A percentile compares a stretch with the other conserved stretches of the same genome.
phyloP scores from a whole-genome alignment of 257 asterid species.

The Lithospermum erythrorhizon region DNA sequence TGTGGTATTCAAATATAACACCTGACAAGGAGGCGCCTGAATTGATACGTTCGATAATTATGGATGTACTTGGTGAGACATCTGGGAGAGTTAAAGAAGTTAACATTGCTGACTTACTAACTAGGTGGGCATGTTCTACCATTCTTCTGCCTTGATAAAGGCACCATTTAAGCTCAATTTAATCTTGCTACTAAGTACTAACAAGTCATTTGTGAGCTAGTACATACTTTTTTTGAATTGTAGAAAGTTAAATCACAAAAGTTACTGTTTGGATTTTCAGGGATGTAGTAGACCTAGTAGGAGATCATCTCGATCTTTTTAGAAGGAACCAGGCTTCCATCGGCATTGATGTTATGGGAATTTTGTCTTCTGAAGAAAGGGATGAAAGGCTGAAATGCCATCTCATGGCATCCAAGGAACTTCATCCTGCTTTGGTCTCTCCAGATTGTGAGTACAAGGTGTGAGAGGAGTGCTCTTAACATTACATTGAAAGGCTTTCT shows the following conservation, averaged over 20 bases:
- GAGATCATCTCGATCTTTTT: slow-evolving; percentile 87
- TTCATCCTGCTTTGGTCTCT: slow-evolving; percentile 96
- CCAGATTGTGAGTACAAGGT: slow-evolving; percentile 99
- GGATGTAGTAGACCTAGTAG: slow-evolving; percentile 76
- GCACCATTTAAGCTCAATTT: not conserved
- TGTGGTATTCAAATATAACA: slow-evolving; percentile 89
- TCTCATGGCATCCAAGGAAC: slow-evolving; percentile 71
- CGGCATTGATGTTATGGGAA: slow-evolving; percentile 91
- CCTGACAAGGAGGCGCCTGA: slow-evolving; percentile 88
- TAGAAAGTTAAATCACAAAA: not conserved
- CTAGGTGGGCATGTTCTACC: slow-evolving; percentile 35
- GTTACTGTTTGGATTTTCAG: slow-evolving; percentile 30
- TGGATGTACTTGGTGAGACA: slow-evolving; percentile 93
- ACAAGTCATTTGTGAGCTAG: too few species aligned
- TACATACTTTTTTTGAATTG: not conserved
- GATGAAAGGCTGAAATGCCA: slow-evolving; percentile 94
- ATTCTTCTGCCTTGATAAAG: not conserved
- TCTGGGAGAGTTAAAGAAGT: slow-evolving; percentile 69
- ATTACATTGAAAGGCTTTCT: not conserved
- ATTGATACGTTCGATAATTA: slow-evolving; percentile 50
- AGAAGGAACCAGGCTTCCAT: slow-evolving; percentile 80
- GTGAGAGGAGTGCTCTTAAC: slow-evolving; percentile 25
- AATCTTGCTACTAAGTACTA: too few species aligned
- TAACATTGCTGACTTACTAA: slow-evolving; percentile 82
- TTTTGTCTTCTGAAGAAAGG: slow-evolving; percentile 94